These are phyloP conservation scores for Huntiella moniliformis DNA, from an alignment of 2,329 filamentous ascomycete genomes.

Conservation along the genomic window DNA sequence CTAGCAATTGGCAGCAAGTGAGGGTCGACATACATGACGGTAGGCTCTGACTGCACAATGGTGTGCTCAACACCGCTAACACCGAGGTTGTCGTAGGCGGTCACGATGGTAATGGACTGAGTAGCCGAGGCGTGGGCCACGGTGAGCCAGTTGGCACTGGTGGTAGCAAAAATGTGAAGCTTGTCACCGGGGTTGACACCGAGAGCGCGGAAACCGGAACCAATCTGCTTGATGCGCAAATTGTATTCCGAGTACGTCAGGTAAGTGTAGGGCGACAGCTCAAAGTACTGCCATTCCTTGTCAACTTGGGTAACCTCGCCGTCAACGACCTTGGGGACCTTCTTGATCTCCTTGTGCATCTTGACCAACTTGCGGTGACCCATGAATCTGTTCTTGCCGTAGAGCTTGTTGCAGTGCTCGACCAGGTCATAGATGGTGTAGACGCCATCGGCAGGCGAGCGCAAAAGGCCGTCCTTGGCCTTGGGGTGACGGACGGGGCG, in stretches of 20 bases:
- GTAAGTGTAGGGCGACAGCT: constrained; percentile 61
- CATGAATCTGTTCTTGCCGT: constrained; percentile 44
- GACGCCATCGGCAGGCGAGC: constrained; percentile 48
- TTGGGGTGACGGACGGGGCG: constrained; percentile 58
- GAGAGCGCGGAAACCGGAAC: constrained; percentile 54
- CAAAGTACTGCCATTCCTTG: constrained; percentile 83
- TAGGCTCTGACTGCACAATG: constrained; percentile 59
- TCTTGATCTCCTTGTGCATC: constrained; percentile 70
- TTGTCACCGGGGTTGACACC: constrained; percentile 49
- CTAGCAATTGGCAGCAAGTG: constrained; percentile 47
- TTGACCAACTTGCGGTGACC: constrained; percentile 57
- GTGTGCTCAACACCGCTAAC: constrained; percentile 72
- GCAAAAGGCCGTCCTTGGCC: constrained; percentile 51
- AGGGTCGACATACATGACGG: constrained; percentile 74
- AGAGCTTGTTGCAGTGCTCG: constrained; percentile 44
- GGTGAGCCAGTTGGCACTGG: constrained; percentile 67
- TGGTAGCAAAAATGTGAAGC: constrained; percentile 71
- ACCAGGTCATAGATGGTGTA: constrained; percentile 66
- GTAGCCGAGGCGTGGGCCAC: constrained; percentile 60
- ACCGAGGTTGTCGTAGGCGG: constrained; percentile 84
- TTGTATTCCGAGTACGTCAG: constrained; percentile 66
- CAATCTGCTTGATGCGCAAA: constrained; percentile 47
- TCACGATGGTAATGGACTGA: constrained; percentile 81
- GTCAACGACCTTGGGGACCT: constrained; percentile 73
- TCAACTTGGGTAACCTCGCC: constrained; percentile 63